These are phyloP conservation scores for Zymoseptoria brevis DNA, from an alignment of 2,329 filamentous ascomycete genomes.

Conservation along the genomic window DNA sequence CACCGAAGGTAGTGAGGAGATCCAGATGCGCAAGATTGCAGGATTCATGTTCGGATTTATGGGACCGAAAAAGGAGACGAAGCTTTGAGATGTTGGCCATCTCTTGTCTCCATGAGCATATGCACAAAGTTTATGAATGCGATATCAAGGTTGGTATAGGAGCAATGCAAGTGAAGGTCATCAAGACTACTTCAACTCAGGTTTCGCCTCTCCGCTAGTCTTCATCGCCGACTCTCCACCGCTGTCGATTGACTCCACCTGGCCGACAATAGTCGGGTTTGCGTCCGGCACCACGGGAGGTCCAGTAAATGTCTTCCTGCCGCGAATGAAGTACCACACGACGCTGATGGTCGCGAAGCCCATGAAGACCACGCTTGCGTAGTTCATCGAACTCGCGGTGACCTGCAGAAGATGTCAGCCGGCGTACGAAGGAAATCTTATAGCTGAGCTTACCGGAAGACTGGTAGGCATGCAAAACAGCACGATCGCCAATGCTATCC, in stretches of 20 bases:
- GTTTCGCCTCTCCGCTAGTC: not conserved
- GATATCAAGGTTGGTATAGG: not conserved
- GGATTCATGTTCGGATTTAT: slow-evolving; percentile 51
- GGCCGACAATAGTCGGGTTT: slow-evolving; percentile 21
- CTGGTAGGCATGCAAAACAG: slow-evolving; percentile 65
- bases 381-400: slow-evolving; percentile 37
- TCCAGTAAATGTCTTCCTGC: slow-evolving; percentile 29
- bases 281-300: slow-evolving; percentile 27
- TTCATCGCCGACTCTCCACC: slow-evolving; percentile 14
- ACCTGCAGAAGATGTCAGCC: slow-evolving; percentile 10
- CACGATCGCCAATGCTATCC: slow-evolving; percentile 62
- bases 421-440: slow-evolving; percentile 3
- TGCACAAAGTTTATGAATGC: not conserved
- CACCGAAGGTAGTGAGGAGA: slow-evolving; percentile 58
- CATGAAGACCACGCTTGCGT: slow-evolving; percentile 26
- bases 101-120: not conserved
- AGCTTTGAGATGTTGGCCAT: not conserved
- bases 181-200: not conserved
- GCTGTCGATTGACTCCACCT: slow-evolving; percentile 13
- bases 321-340: slow-evolving; percentile 29
- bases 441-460: slow-evolving; percentile 27
- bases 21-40: slow-evolving; percentile 58
- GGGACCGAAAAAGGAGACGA: slow-evolving; percentile 33
- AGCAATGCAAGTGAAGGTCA: not conserved
- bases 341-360: slow-evolving; percentile 29